Base-by-base conservation (phyloP, 129 eudicot species). In the Pittosporum tobira region DNA sequence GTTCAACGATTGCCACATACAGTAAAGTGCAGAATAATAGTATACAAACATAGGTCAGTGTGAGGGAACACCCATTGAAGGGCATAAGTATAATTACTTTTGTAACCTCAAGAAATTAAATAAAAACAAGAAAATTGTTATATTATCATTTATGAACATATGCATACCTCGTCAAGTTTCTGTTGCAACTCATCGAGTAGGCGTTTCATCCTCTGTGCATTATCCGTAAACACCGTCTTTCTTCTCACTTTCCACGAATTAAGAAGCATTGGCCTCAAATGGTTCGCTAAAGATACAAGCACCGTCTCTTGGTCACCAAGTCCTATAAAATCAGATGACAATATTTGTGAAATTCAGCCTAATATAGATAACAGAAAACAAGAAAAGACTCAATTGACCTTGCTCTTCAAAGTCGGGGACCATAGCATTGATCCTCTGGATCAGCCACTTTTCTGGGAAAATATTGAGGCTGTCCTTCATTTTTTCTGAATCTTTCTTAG, bases 361-460 rank as follows among this genome's bases (percentile, higher is more conserved):
- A 2, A 45, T 19, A 43, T 34, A 42, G 27, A 20, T 36, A 58
- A 7, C 13, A 56, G 6, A 18, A 25, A 38, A 6, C 16, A 37
- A 13, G 46, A 44, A 0, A 2, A 21, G 42, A 56, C 22, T 30
- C 27, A 63, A 50, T 62, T 44, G 42, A 91, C 98, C 95, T 80
- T 91, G 95, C 34, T 87, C 99, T 76, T 83, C 99, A 62, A 87
- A 76, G 46, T 93, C 99, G 40, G 99, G 94, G 64, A 87, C 79
- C 72, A 83, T 48, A 23, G 78, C 52, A 20, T 63, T 57, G 43
- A 93, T 74, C 63, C 75, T 77, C 70, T 57, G 69, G 24, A 87
- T 63, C 43, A 93, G 58, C 66, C 80, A 79, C 71, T 87, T 85
- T 71, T 83, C 84, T 62, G 99, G 82, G 51, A 88, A 75, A 21